phyloP scores from a whole-genome alignment of 106 monocot species.

The Allium fistulosum region DNA sequence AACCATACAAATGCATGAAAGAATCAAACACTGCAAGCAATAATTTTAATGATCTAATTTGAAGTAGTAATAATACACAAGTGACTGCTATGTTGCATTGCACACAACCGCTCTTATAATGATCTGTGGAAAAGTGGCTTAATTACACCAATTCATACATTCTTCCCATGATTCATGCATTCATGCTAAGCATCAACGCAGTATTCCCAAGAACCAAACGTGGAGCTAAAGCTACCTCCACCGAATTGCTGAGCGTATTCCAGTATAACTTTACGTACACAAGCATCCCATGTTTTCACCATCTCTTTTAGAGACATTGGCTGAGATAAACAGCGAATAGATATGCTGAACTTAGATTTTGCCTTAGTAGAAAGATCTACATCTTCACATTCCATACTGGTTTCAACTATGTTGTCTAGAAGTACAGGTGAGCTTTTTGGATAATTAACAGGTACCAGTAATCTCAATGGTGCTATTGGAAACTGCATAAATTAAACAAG shows the following conservation, averaged over 20 bases:
- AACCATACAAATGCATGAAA: no score
- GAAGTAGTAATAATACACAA: no score
- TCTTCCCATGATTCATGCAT: no score
- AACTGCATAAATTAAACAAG: conserved; percentile 22
- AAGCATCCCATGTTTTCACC: conserved; percentile 59
- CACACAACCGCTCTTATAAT: no score
- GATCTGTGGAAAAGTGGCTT: no score
- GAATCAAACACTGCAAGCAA: no score
- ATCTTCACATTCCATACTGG: conserved; percentile 1
- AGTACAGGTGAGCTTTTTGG: conserved; percentile 64
- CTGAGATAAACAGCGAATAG: conserved; percentile 39
- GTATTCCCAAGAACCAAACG: conserved; percentile 51
- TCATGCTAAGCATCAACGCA: conserved; percentile 18
- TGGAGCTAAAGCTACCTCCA: conserved; percentile 69
- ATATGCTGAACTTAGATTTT: conserved; percentile 42
- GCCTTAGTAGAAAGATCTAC: conserved; percentile 53
- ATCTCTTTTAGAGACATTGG: conserved; percentile 68
- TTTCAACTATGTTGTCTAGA: conserved; percentile 52
- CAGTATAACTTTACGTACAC: conserved; percentile 47
- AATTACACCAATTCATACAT: no score
- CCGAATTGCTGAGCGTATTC: conserved; percentile 61
- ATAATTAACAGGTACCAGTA: conserved; percentile 63
- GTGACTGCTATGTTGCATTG: no score
- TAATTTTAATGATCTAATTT: no score
- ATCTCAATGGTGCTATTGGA: conserved; percentile 54